phyloP scores from a whole-genome alignment of 2,329 filamentous ascomycete genomes.

The Fusarium sp. region DNA sequence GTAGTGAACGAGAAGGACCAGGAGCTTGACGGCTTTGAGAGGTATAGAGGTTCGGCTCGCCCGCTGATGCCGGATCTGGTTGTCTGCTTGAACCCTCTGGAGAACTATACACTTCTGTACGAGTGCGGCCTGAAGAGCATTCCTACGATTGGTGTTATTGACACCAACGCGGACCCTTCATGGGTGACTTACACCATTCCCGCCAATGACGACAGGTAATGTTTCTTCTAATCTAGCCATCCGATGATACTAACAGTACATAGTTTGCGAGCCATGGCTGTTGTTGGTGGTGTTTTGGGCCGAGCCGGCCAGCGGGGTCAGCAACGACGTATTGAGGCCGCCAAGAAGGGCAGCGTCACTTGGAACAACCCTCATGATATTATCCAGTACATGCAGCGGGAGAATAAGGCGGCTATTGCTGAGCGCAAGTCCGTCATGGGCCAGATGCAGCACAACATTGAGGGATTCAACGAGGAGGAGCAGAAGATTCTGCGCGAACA shows the following conservation, averaged over 20 bases:
- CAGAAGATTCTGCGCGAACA: constrained; percentile 46
- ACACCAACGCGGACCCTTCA: constrained; percentile 90
- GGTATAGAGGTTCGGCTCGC: constrained; percentile 67
- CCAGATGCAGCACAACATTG: constrained; percentile 47
- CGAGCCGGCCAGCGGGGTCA: constrained; percentile 83
- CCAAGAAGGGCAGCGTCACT: constrained; percentile 67
- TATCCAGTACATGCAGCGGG: constrained; percentile 49
- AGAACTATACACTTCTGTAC: constrained; percentile 89
- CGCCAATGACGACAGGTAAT: constrained; percentile 91
- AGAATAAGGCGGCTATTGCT: constrained; percentile 44
- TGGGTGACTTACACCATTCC: constrained; percentile 97
- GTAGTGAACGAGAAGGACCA: constrained; percentile 80
- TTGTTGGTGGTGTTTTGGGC: constrained; percentile 86
- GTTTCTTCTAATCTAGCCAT: constrained; percentile 4
- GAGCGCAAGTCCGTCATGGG: constrained; percentile 51
- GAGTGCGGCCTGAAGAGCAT: constrained; percentile 89
- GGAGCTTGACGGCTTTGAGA: constrained; percentile 66
- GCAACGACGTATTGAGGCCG: constrained; percentile 68
- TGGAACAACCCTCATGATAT: constrained; percentile 63
- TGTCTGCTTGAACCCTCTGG: constrained; percentile 87
- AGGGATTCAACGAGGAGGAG: constrained; percentile 52
- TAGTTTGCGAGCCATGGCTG: constrained; percentile 79
- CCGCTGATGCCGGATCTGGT: constrained; percentile 88
- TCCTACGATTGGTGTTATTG: constrained; percentile 92
- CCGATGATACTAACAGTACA: constrained; percentile 36